Conservation (phyloP, 2,329 filamentous ascomycete genomes). For the Trichoderma sp. region DNA sequence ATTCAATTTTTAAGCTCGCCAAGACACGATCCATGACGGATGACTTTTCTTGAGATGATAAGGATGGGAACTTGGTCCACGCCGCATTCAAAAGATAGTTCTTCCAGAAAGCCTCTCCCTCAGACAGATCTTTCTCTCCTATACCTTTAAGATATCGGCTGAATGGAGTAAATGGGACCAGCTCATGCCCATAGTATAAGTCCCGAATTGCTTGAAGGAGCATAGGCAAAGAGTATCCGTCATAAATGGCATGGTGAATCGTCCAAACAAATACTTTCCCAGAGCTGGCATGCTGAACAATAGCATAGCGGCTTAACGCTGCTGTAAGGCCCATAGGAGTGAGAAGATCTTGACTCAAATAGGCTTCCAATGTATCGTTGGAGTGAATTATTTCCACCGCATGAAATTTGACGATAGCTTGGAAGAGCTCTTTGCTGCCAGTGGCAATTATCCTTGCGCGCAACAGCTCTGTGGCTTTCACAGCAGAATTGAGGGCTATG, state of each 20-base stretch:
- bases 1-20: neutral
- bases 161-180: conserved; percentile 3
- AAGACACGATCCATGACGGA: neutral
- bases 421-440: conserved; percentile 4
- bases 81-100: neutral
- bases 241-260: conserved; percentile 13
- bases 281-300: neutral
- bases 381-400: neutral
- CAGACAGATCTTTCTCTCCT: neutral
- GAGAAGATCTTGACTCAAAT: neutral
- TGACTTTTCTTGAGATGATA: neutral
- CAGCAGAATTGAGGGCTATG: neutral
- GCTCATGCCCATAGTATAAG: neutral
- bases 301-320: neutral
- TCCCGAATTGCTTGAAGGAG: neutral
- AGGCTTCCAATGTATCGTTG: neutral
- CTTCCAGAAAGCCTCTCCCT: neutral
- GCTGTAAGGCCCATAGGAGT: neutral
- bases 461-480: neutral
- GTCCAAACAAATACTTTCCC: conserved; percentile 1
- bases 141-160: neutral
- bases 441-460: neutral
- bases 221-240: conserved; percentile 10
- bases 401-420: conserved; percentile 17
- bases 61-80: conserved; percentile 5